phyloP scores from a whole-genome alignment of 1,284 basidiomycete genomes.

The Agroathelia rolfsii region DNA sequence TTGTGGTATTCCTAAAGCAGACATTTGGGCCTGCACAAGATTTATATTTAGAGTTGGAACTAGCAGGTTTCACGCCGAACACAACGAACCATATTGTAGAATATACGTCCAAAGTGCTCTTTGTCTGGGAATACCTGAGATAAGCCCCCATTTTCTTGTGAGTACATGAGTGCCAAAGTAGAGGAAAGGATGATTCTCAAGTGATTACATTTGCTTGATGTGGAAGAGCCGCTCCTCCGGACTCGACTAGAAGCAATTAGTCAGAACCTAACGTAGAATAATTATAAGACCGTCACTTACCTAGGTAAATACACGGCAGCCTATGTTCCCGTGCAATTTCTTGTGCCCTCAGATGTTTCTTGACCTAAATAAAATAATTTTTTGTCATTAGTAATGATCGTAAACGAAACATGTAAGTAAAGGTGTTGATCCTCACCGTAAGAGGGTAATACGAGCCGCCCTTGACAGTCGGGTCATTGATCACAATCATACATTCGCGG shows the following conservation, averaged over 20 bases:
- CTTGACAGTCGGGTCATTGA: conserved; percentile 92
- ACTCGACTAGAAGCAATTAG: conserved; percentile 56
- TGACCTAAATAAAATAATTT: conserved; percentile 53
- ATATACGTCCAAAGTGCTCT: conserved; percentile 92
- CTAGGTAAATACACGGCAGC: conserved; percentile 87
- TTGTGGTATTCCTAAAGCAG: conserved; percentile 83
- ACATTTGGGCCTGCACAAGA: conserved; percentile 72
- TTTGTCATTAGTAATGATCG: conserved; percentile 8
- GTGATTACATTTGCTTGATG: conserved; percentile 78
- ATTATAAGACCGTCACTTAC: conserved; percentile 28
- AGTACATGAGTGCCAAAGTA: no score
- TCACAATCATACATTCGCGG: conserved; percentile 79
- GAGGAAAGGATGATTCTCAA: no score
- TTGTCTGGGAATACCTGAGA: conserved; percentile 70
- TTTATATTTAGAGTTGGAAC: conserved; percentile 6
- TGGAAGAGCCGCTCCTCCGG: conserved; percentile 87
- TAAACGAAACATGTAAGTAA: conserved; percentile 1
- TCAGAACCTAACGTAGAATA: background rate
- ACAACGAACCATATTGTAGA: conserved; percentile 83
- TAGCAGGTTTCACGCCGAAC: no score
- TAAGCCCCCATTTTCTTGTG: no score
- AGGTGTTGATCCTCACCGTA: conserved; percentile 41
- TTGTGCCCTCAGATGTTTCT: conserved; percentile 92
- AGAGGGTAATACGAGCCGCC: conserved; percentile 91
- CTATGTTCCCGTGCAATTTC: conserved; percentile 87